phyloP scores from a whole-genome alignment of 2,329 filamentous ascomycete genomes.

The Scedosporium dehoogii region DNA sequence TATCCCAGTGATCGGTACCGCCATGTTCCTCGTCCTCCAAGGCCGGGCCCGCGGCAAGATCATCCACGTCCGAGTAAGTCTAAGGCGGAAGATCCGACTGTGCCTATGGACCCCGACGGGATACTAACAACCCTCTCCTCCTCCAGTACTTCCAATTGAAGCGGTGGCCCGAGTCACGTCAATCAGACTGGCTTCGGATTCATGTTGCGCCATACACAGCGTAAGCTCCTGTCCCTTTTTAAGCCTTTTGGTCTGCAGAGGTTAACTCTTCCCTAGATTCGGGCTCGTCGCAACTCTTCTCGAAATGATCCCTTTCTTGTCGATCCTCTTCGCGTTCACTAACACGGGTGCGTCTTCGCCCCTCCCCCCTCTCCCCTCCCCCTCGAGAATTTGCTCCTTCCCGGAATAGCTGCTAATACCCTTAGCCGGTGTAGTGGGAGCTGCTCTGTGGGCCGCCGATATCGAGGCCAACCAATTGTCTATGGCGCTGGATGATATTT shows the following conservation, averaged over 20 bases:
- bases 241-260: neutral
- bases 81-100: too few relatives aligned
- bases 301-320: slow-evolving; percentile 75
- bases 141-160: slow-evolving; percentile 84
- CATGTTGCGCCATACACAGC: slow-evolving; percentile 4
- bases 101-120: too few relatives aligned
- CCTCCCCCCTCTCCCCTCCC: neutral
- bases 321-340: slow-evolving; percentile 80
- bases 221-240: neutral
- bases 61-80: slow-evolving; percentile 41
- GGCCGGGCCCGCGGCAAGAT: slow-evolving; percentile 36
- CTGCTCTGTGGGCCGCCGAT: slow-evolving; percentile 89
- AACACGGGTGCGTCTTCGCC: slow-evolving; percentile 53
- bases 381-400: neutral
- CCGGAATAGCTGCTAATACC: slow-evolving; percentile 3
- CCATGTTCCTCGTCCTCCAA: slow-evolving; percentile 71
- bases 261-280: slow-evolving; percentile 43
- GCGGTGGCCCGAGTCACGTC: slow-evolving; percentile 47
- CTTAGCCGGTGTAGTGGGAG: slow-evolving; percentile 50
- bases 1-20: slow-evolving; percentile 56
- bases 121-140: slow-evolving; percentile 26
- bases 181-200: neutral
- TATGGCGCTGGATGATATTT: slow-evolving; percentile 22
- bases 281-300: slow-evolving; percentile 65
- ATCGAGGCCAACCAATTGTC: slow-evolving; percentile 50